Evolutionary conservation across 2,329 filamentous ascomycete genomes (phyloP).

Genomic region (Verticillium longisporum): DNA sequence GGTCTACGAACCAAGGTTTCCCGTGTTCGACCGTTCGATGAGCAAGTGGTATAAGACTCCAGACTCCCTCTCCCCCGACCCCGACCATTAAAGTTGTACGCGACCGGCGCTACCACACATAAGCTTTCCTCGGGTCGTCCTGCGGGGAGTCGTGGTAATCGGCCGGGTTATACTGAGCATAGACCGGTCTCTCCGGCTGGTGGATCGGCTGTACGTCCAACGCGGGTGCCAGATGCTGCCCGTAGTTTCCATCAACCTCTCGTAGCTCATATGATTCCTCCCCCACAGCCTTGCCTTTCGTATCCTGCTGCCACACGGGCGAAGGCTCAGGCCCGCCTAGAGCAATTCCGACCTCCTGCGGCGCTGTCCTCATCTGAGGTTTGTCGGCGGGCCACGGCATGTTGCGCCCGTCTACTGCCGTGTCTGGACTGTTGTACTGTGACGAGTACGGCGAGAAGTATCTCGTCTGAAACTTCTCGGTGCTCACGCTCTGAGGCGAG

Average conservation of each 20-base stretch:
- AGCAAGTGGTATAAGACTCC: background rate
- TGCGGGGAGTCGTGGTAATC: conserved; percentile 14
- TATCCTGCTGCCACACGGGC: conserved; percentile 19
- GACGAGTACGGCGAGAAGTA: conserved; percentile 56
- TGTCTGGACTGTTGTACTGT: conserved; percentile 52
- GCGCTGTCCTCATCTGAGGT: conserved; percentile 10
- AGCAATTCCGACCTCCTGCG: conserved; percentile 34
- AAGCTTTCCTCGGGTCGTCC: conserved; percentile 9
- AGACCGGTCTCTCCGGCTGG: conserved; percentile 33
- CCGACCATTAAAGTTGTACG: background rate
- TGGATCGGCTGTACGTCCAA: conserved; percentile 17
- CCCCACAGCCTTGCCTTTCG: conserved; percentile 31
- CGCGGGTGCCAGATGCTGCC: background rate
- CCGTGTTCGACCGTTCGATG: background rate
- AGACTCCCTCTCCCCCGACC: background rate
- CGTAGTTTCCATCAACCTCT: conserved; percentile 31
- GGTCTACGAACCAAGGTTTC: background rate
- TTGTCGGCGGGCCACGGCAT: conserved; percentile 27
- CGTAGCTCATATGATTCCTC: conserved; percentile 43
- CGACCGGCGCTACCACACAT: conserved; percentile 3
- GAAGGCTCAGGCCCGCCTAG: conserved; percentile 30
- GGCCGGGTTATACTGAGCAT: conserved; percentile 9
- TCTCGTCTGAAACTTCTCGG: conserved; percentile 31
- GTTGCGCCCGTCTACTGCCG: conserved; percentile 27
- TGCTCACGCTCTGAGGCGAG: conserved; percentile 38